phyloP scores from a whole-genome alignment of 345 rosid genomes.

The Firmiana major region DNA sequence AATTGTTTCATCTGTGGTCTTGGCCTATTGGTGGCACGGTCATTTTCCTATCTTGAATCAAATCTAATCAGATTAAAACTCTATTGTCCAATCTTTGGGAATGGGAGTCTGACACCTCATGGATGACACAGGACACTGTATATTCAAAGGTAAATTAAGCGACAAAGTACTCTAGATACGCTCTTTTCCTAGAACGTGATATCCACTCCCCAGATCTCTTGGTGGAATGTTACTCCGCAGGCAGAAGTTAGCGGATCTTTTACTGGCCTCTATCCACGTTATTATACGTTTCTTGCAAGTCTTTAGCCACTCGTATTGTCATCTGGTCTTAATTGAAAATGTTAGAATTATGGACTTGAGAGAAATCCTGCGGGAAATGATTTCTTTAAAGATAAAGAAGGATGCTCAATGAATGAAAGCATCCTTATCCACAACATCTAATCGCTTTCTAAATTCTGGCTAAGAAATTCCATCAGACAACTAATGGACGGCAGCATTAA shows the following conservation, averaged over 20 bases:
- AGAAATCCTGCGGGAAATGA: background rate
- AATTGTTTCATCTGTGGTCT: background rate
- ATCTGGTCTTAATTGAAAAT: too few relatives aligned
- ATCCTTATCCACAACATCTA: background rate
- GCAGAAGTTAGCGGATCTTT: too few relatives aligned
- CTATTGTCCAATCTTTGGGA: conserved; percentile 7
- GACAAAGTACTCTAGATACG: background rate
- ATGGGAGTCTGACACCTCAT: background rate
- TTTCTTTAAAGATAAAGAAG: background rate
- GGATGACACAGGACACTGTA: background rate
- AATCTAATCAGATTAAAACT: background rate
- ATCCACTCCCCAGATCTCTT: background rate
- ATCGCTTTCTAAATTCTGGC: background rate
- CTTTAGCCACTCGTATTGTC: too few relatives aligned
- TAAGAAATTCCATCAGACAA: too few relatives aligned
- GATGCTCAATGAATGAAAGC: background rate
- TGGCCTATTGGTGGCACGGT: conserved; percentile 10
- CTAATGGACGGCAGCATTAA: background rate
- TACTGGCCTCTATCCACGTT: too few relatives aligned
- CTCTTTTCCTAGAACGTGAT: background rate
- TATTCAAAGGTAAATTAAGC: background rate
- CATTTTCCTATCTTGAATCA: conserved; percentile 6
- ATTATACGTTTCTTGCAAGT: too few relatives aligned
- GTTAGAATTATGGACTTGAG: background rate
- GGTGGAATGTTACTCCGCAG: too few relatives aligned